Base-by-base conservation (phyloP, 2,329 filamentous ascomycete genomes). In the Metarhizium album region DNA sequence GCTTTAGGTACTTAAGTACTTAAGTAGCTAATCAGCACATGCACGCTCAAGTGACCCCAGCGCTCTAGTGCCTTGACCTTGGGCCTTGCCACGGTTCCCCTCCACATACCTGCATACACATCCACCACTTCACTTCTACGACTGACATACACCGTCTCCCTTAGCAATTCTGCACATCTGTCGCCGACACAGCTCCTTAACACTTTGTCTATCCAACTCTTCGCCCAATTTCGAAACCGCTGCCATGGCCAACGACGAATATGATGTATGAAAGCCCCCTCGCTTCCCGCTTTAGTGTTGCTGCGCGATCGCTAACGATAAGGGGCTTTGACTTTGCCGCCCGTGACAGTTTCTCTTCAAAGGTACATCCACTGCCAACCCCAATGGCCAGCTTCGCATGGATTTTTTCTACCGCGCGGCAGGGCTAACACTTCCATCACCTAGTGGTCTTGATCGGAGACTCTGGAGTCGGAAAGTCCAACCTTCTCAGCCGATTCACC, bases 241-340 rank as follows among this genome's bases (percentile, higher is more conserved):
- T 75, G 78, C 64, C 73, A 98, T 97, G 93, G 93, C 91, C 68
- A 98, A 97, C 84, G 93, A 98, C 82, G 93, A 98, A 79, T 98
- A 98, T 78, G 93, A 98, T 85, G 91, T 97, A 77, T 79, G 90
- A 69, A 45, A 50, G 37, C 5, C 14, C 47, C 46, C 42, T 45
- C 53, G 42, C 51, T 50, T 52, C 55, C 49, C 57, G 58, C 51
- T 54, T n/a, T 48, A 52, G 53, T 52, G 50, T 52, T 54, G 56
- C 38, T 43, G 40, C 45, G 56, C 57, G 51, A 58, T 55, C 62
- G 60, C 64, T 64, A 61, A 67, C 60, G 56, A 70, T 52, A 56
- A 50, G 53, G 56, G 49, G n/a, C n/a, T n/a, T n/a, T n/a, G n/a
- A n/a, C 48, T 52, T 42, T 51, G 53, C 48, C 56, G 57, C 59